Conservation (phyloP, 805 yeast genomes). For the Saturnispora bothae region DNA sequence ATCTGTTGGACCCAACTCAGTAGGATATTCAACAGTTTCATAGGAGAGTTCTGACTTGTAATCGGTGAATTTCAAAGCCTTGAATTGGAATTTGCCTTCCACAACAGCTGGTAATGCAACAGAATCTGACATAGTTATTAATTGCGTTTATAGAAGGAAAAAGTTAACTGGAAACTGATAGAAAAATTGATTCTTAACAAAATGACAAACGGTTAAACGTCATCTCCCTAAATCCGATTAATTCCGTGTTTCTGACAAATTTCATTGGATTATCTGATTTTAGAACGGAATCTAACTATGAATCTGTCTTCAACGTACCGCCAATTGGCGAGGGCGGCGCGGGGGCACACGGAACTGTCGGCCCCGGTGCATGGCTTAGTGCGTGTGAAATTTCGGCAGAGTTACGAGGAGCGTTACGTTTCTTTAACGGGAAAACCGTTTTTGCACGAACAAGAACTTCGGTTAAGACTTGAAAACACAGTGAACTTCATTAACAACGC, state of each 20-base stretch:
- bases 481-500: constrained; percentile 3
- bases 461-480: constrained; percentile 1
- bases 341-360: too few relatives aligned
- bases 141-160: too few relatives aligned
- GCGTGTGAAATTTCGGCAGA: constrained; percentile 4
- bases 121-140: not conserved
- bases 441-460: not conserved
- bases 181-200: too few relatives aligned
- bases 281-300: too few relatives aligned
- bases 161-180: too few relatives aligned
- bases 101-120: constrained; percentile 3
- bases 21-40: constrained; percentile 10
- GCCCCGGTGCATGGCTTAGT: too few relatives aligned
- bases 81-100: constrained; percentile 9
- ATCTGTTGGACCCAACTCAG: constrained; percentile 12
- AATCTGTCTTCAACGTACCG: too few relatives aligned
- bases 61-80: constrained; percentile 13
- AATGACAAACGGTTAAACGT: too few relatives aligned
- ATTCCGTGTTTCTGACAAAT: too few relatives aligned
- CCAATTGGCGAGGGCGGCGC: too few relatives aligned
- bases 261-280: too few relatives aligned
- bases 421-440: not conserved
- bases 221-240: too few relatives aligned
- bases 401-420: not conserved
- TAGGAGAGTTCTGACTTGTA: constrained; percentile 9